Conservation (phyloP, 2,329 filamentous ascomycete species). For the Polytolypa hystricis region DNA sequence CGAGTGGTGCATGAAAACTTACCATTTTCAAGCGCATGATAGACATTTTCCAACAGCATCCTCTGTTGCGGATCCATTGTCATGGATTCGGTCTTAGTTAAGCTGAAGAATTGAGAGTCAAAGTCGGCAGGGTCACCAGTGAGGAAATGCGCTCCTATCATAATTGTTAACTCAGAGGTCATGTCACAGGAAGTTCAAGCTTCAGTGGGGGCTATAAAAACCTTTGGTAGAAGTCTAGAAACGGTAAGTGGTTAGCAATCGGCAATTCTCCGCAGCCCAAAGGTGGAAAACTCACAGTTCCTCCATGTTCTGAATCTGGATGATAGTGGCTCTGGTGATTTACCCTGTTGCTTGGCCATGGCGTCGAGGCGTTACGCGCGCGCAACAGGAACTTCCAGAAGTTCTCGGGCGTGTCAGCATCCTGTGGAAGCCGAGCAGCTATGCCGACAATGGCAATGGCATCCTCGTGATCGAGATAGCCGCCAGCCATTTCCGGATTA, state of each 20-base stretch:
- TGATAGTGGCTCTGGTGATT: constrained; percentile 28
- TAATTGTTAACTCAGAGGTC: background rate
- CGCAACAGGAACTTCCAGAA: constrained; percentile 25
- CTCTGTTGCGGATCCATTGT: constrained; percentile 15
- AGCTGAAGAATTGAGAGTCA: constrained; percentile 8
- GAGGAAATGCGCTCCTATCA: constrained; percentile 6
- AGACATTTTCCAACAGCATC: constrained; percentile 13
- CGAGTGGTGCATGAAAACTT: too few relatives aligned
- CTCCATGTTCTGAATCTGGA: constrained; percentile 25
- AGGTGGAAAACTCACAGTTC: constrained; percentile 19
- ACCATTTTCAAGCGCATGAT: constrained; percentile 14
- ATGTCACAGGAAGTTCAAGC: too few relatives aligned
- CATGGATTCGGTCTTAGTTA: constrained; percentile 9
- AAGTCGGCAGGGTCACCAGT: constrained; percentile 5
- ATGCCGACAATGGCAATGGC: constrained; percentile 27
- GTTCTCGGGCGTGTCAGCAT: constrained; percentile 21
- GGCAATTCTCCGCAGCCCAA: too few relatives aligned
- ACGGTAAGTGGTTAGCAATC: too few relatives aligned
- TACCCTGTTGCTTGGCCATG: constrained; percentile 27
- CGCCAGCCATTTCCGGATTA: background rate
- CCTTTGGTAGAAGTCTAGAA: too few relatives aligned
- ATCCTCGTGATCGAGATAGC: background rate
- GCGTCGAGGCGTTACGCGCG: constrained; percentile 20
- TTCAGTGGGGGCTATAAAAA: too few relatives aligned
- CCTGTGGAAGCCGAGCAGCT: constrained; percentile 21